phyloP scores from a whole-genome alignment of 2,329 filamentous ascomycete genomes.

The Aspergillus tamarii region DNA sequence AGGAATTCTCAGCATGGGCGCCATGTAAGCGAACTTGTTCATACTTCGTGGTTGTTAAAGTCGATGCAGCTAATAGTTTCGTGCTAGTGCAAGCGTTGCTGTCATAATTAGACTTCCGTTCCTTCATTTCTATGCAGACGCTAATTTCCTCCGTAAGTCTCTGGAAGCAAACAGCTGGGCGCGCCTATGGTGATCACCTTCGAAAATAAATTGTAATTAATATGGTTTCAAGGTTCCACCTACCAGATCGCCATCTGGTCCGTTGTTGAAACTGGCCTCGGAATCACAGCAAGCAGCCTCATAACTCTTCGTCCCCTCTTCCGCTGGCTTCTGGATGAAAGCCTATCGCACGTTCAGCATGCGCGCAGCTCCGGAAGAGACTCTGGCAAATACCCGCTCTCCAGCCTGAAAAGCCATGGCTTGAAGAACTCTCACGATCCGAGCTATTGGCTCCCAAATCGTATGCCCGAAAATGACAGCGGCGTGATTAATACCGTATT shows the following conservation, averaged over 20 bases:
- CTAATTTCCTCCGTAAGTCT: neutral
- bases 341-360: neutral
- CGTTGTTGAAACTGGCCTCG: constrained; percentile 35
- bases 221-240: constrained; percentile 42
- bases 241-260: constrained; percentile 48
- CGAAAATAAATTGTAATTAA: constrained; percentile 16
- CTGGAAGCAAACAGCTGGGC: no score
- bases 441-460: neutral
- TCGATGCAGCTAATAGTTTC: no score
- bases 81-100: neutral
- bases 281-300: constrained; percentile 42
- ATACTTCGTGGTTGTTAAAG: neutral
- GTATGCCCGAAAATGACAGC: neutral
- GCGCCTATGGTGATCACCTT: no score
- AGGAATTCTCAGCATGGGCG: constrained; percentile 47
- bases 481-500: no score
- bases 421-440: neutral
- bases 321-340: constrained; percentile 19
- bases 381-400: neutral
- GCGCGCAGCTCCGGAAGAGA: neutral
- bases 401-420: neutral
- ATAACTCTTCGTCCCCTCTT: constrained; percentile 50
- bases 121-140: constrained; percentile 32
- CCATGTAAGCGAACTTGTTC: neutral
- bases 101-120: neutral